Percentiles rank a stretch among this genome's conserved stretches.
Evolutionary conservation across 2,329 filamentous ascomycete species (phyloP).

Genomic region (Diplodia intermedia): DNA sequence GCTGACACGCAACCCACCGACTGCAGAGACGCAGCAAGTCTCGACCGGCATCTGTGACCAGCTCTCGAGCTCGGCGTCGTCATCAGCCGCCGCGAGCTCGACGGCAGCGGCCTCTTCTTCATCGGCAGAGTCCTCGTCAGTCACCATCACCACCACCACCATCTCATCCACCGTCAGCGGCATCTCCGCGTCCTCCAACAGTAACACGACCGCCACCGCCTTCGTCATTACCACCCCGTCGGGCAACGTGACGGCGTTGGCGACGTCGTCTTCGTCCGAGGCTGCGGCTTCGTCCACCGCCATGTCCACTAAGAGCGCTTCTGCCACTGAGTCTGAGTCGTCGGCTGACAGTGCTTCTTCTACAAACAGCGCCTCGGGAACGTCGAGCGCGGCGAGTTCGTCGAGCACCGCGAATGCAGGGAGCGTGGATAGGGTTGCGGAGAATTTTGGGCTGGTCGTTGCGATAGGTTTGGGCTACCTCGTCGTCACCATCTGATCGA

Average conservation of each 20-base stretch:
- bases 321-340: conserved; percentile 19
- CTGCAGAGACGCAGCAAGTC: conserved; percentile 34
- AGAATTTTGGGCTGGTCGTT: conserved; percentile 1
- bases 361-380: conserved; percentile 23
- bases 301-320: neutral
- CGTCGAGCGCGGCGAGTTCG: conserved; percentile 9
- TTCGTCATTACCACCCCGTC: conserved; percentile 4
- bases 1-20: neutral
- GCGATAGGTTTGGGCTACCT: neutral
- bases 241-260: conserved; percentile 1
- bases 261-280: neutral
- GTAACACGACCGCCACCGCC: neutral
- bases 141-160: neutral
- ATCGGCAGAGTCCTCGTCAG: conserved; percentile 28
- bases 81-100: conserved; percentile 39
- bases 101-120: conserved; percentile 13
- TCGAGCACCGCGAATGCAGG: conserved; percentile 17
- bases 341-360: conserved; percentile 26
- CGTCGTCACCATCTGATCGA: neutral
- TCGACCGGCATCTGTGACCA: conserved; percentile 40
- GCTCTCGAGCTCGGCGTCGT: conserved; percentile 34
- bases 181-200: conserved; percentile 25
- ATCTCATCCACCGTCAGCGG: neutral
- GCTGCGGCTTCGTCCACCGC: neutral
- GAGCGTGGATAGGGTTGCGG: neutral